A percentile compares a stretch with the other conserved stretches of the same genome.
phyloP scores from a whole-genome alignment of 1,139 yeast species.

The Pichia sp. region DNA sequence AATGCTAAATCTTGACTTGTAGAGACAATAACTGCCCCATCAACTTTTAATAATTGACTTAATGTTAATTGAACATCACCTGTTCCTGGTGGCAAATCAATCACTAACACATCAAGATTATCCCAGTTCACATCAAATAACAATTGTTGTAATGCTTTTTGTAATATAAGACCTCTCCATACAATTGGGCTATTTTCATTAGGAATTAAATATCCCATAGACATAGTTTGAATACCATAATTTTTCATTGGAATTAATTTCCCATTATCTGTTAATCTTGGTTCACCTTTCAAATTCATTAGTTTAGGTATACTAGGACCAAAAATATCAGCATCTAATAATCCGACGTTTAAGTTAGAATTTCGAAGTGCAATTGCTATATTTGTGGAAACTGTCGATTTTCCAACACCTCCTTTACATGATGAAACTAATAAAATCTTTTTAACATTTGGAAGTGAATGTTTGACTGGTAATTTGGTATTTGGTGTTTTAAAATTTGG shows the following conservation, averaged over 20 bases:
- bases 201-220: constrained; percentile 76
- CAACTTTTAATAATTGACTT: constrained; percentile 68
- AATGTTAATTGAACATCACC: constrained; percentile 84
- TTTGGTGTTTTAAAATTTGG: constrained; percentile 43
- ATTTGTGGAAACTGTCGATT: constrained; percentile 57
- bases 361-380: constrained; percentile 56
- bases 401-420: constrained; percentile 45
- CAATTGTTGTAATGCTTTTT: constrained; percentile 79
- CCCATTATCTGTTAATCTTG: constrained; percentile 50
- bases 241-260: constrained; percentile 64
- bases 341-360: constrained; percentile 55
- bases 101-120: constrained; percentile 59
- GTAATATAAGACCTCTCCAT: constrained; percentile 85
- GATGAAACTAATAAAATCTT: constrained; percentile 67
- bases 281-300: constrained; percentile 59
- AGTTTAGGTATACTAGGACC: constrained; percentile 72
- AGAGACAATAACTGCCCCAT: constrained; percentile 76
- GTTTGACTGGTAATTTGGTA: constrained; percentile 52
- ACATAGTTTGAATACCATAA: constrained; percentile 79
- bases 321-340: constrained; percentile 75
- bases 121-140: constrained; percentile 80
- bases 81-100: constrained; percentile 91
- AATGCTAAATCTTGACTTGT: constrained; percentile 87
- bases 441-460: constrained; percentile 52
- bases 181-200: constrained; percentile 67